Base-by-base conservation (phyloP, 2,329 filamentous ascomycete species). In the Aureobasidium sp. region DNA sequence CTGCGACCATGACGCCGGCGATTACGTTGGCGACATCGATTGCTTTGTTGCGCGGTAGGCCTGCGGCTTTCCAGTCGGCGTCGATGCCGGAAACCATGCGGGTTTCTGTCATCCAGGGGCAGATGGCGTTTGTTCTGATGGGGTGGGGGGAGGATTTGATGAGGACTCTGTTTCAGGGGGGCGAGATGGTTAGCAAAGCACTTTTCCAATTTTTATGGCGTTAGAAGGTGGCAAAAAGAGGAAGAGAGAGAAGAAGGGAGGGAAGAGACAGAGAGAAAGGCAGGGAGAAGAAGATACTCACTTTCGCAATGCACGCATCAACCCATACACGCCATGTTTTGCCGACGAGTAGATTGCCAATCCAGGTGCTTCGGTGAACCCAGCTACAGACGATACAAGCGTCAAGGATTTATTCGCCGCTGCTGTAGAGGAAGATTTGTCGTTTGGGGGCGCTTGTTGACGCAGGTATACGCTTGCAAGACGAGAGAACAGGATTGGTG, bases 281-380 rank as follows among this genome's bases (percentile, higher is more conserved):
- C n/a, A n/a, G n/a, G n/a, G n/a, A 31, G 29, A 31, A 4, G 29
- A 4, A 31, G 7, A 29, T 22, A 65, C 66, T 36, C 71, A 77
- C 58, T 67, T 68, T 39, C 77, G 72, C 31, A 82, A 68, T 20
- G 76, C 74, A 25, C 80, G 73, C 74, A 81, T 78, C 7, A 81
- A 70, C 0, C 80, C 80, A 31, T 80, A 71, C 0, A 82, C 75
- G n/a, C 77, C 79, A 64, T 82, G 80, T 65, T 82, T 81, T 6
- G 75, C 72, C 0, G 79, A 71, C 3, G 76, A 75, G 65, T 83
- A 82, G 27, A 80, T 71, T 55, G 77, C 76, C 1, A 81, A 68
- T 0, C 78, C 78, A 0, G 80, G 78, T 5, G 76, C 74, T 41
- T 80, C 77, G 17, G 77, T 78, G 65, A 82, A 80, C 2, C 79